Base-by-base conservation (phyloP, 495 filamentous ascomycete species). In the Penicillium soppii region DNA sequence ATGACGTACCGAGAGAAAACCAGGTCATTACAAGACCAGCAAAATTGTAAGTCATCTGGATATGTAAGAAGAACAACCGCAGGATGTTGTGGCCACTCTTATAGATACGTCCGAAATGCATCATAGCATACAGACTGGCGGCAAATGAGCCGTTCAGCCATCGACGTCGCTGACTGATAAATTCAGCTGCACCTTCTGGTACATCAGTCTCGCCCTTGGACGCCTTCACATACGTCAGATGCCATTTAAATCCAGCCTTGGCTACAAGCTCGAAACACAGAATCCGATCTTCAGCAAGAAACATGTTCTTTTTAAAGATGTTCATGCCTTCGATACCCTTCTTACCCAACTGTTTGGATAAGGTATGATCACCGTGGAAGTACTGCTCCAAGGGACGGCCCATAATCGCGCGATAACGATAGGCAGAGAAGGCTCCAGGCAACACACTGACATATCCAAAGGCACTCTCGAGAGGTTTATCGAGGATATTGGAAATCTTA, bases 301-400 rank as follows among this genome's bases (percentile, higher is more conserved):
- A 98, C 94, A 98, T 97, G 81, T 98, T 98, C 82, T 98, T 98
- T 78, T 98, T 97, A 84, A 98, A 97, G 56, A 98, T 97, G 61
- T 97, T 97, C 94, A 98, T 98, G 57, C 92, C 94, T 68, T 98
- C 94, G 64, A 98, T 97, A 75, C 94, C 94, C 80, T 98, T 98
- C 75, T 95, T 95, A 30, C 90, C 91, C 36, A 96, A 82, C 43
- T 89, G 82, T 72, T 92, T 92, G 48, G 94, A 95, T 12, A 97
- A 80, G 0, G 94, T 98, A 68, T 98, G 94, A 60, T 98, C 94
- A 76, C 94, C 94, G 66, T 97, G 94, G 82, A 98, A 98, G 66
- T 98, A 98, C 73, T 98, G 94, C 67, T 97, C 92, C 4, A 98
- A 74, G 3, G 94, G 94, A 36, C 94, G 84, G 48, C 94, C 94